Evolutionary conservation across 768 basidiomycete genomes (phyloP).

Genomic region (Kondoa malvinella): DNA sequence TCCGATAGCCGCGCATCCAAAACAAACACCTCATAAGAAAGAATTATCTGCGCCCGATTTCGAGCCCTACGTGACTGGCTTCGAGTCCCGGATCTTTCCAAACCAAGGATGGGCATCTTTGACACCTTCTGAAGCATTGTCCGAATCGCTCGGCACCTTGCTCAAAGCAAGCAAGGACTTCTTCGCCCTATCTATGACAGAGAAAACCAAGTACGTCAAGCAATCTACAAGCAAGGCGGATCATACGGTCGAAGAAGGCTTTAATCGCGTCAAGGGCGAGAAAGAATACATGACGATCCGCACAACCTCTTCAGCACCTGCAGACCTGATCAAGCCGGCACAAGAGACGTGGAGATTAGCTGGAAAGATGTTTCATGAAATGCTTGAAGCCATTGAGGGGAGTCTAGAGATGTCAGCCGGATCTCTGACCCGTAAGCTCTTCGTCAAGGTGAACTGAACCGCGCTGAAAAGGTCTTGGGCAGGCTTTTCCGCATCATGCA

Average conservation of each 20-base stretch:
- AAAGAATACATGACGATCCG: constrained; percentile 8
- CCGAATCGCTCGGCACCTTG: background rate
- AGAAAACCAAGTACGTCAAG: background rate
- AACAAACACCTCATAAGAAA: no score
- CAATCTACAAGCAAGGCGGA: background rate
- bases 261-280: constrained; percentile 4
- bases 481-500: constrained; percentile 1
- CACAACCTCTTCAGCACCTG: background rate
- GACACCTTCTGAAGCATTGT: background rate
- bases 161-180: background rate
- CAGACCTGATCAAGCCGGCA: background rate
- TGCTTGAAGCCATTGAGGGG: background rate
- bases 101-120: background rate
- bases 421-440: background rate
- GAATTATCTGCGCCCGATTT: no score
- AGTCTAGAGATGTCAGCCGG: background rate
- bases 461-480: background rate
- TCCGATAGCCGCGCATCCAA: no score
- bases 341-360: background rate
- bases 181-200: background rate
- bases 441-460: background rate
- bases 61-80: background rate
- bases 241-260: background rate
- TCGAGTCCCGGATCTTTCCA: background rate
- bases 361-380: background rate